phyloP scores from a whole-genome alignment of 2,329 filamentous ascomycete species.

The Neocatenulostroma microsporum region DNA sequence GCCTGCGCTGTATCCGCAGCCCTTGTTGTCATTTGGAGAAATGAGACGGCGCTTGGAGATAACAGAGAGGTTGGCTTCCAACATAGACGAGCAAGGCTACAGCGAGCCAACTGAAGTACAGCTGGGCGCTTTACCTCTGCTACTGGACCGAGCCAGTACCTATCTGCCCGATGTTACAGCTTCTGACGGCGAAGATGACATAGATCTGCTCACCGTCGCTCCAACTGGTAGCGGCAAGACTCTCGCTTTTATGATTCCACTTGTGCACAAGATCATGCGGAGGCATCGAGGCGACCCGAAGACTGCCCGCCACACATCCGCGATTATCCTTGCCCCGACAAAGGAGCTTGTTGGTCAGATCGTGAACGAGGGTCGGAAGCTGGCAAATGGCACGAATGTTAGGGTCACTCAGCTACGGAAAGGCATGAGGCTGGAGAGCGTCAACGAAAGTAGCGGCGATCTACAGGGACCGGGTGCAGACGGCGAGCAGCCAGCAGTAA shows the following conservation, averaged over 20 bases:
- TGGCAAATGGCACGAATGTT: constrained; percentile 67
- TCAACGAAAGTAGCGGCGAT: background rate
- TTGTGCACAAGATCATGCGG: constrained; percentile 62
- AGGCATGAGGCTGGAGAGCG: constrained; percentile 57
- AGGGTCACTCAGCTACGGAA: constrained; percentile 78
- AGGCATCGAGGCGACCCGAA: constrained; percentile 18
- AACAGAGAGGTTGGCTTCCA: constrained; percentile 64
- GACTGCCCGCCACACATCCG: constrained; percentile 23
- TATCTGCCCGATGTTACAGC: constrained; percentile 35
- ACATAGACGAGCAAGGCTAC: constrained; percentile 78
- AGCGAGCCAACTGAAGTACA: constrained; percentile 88
- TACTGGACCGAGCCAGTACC: constrained; percentile 51
- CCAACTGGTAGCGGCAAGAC: constrained; percentile 97
- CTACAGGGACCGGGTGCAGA: constrained; percentile 15
- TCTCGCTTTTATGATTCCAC: constrained; percentile 80
- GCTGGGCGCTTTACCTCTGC: constrained; percentile 71
- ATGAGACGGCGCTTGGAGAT: constrained; percentile 65
- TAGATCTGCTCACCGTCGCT: constrained; percentile 80
- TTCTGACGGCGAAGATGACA: constrained; percentile 31
- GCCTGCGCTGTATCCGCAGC: constrained; percentile 64
- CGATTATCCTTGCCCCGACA: constrained; percentile 43
- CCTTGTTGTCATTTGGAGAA: constrained; percentile 68
- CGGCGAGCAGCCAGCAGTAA: constrained; percentile 47
- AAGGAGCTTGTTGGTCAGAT: constrained; percentile 46
- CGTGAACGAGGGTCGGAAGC: constrained; percentile 67